Evolutionary conservation across 768 basidiomycete genomes (phyloP).

Genomic region (Clavaria fumosa): DNA sequence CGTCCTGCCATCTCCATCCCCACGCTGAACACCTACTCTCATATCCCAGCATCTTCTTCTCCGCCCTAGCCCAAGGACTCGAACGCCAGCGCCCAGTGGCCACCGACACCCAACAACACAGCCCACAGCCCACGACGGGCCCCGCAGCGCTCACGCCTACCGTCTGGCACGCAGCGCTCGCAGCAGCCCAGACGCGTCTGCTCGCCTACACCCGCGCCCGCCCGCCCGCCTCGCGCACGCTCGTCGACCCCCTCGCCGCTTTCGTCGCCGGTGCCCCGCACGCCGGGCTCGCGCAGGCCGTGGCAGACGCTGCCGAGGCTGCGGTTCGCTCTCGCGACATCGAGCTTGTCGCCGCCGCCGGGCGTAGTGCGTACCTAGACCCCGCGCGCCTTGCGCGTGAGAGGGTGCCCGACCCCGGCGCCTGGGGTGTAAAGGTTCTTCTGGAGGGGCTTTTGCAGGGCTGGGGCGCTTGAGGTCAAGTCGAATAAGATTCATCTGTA

Average conservation of each 20-base stretch:
- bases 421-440: constrained; percentile 52
- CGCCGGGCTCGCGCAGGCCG: constrained; percentile 33
- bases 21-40: neutral
- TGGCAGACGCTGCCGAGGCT: constrained; percentile 43
- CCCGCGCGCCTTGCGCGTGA: constrained; percentile 44
- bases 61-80: constrained; percentile 65
- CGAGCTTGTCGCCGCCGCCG: constrained; percentile 76
- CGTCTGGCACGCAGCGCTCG: constrained; percentile 47
- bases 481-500: neutral
- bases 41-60: constrained; percentile 71
- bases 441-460: constrained; percentile 2
- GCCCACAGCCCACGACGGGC: constrained; percentile 15
- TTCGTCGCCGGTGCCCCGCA: constrained; percentile 39
- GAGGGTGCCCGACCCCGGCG: constrained; percentile 72
- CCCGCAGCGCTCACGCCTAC: constrained; percentile 30
- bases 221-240: constrained; percentile 77
- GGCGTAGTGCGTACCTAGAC: constrained; percentile 79
- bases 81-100: constrained; percentile 19
- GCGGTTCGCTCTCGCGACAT: constrained; percentile 63
- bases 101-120: constrained; percentile 2
- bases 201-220: constrained; percentile 82
- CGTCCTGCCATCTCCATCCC: neutral
- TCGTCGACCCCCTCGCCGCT: constrained; percentile 80
- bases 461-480: too few species aligned
- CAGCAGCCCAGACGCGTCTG: constrained; percentile 40